phyloP scores from a whole-genome alignment of 1,284 basidiomycete species.

The Earliella scabrosa region DNA sequence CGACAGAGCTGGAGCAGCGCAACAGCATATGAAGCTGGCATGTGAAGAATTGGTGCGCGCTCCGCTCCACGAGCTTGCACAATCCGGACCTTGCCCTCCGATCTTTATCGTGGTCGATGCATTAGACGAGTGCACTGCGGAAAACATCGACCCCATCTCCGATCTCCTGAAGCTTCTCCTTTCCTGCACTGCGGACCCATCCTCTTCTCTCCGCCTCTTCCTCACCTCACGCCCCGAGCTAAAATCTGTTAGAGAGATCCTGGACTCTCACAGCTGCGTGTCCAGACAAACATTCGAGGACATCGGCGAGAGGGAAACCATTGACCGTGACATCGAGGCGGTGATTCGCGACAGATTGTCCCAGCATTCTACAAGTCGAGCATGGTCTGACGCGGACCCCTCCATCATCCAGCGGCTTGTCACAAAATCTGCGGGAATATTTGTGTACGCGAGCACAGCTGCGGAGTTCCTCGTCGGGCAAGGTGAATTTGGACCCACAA shows the following conservation, averaged over 20 bases:
- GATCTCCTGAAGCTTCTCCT: too few species aligned
- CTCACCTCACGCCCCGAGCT: neutral
- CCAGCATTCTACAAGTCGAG: neutral
- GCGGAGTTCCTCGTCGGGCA: too few species aligned
- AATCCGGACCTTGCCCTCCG: too few species aligned
- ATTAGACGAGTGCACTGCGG: too few species aligned
- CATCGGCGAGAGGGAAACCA: neutral
- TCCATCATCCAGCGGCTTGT: slow-evolving; percentile 2
- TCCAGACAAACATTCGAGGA: too few species aligned
- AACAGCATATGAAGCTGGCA: too few species aligned
- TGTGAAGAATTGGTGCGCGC: too few species aligned
- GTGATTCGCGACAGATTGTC: slow-evolving; percentile 3
- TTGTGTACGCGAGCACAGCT: slow-evolving; percentile 17
- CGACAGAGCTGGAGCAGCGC: too few species aligned
- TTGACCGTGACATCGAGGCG: slow-evolving; percentile 9
- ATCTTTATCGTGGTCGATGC: slow-evolving; percentile 3
- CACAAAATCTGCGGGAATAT: slow-evolving; percentile 10
- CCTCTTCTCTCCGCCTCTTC: neutral
- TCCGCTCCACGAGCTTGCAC: too few species aligned
- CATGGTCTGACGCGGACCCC: neutral
- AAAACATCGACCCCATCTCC: too few species aligned
- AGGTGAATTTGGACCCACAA: slow-evolving; percentile 2
- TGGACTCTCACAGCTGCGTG: neutral
- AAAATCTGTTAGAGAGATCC: slow-evolving; percentile 2
- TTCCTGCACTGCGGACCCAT: neutral